Evolutionary conservation across 176 grass and related monocot genomes (phyloP).

Genomic region (Musa itinerans): DNA sequence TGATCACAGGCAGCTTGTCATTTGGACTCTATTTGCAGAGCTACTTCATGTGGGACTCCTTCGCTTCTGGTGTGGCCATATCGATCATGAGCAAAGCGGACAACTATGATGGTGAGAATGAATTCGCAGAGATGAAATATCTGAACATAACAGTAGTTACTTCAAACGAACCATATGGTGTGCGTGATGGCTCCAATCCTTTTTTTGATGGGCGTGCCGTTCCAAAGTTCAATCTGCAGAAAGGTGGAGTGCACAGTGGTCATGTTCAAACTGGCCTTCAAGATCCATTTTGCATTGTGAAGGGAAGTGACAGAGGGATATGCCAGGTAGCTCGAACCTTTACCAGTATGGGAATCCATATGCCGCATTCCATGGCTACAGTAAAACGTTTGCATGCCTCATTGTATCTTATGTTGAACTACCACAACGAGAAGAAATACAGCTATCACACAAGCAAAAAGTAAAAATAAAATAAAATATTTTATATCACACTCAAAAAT

Average conservation of each 20-base stretch:
- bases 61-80: conserved; percentile 54
- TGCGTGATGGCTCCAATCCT: conserved; percentile 63
- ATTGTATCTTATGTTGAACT: neutral
- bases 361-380: neutral
- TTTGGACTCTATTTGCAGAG: conserved; percentile 39
- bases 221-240: conserved; percentile 61
- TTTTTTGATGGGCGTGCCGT: conserved; percentile 38
- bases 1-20: neutral
- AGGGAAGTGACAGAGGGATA: conserved; percentile 53
- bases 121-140: conserved; percentile 67
- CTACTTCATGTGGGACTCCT: conserved; percentile 92
- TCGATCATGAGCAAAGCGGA: conserved; percentile 60
- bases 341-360: neutral
- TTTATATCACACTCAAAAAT: too few relatives aligned
- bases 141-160: conserved; percentile 76
- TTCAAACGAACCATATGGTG: conserved; percentile 62
- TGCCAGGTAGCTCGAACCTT: conserved; percentile 42
- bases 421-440: too few relatives aligned
- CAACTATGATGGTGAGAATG: conserved; percentile 43
- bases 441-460: too few relatives aligned
- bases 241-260: conserved; percentile 59
- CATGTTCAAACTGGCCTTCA: conserved; percentile 69
- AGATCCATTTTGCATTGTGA: conserved; percentile 54
- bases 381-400: neutral
- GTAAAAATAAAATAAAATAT: too few relatives aligned